Conservation (phyloP, 1,284 basidiomycete genomes). For the Ceratobasidium sp. region DNA sequence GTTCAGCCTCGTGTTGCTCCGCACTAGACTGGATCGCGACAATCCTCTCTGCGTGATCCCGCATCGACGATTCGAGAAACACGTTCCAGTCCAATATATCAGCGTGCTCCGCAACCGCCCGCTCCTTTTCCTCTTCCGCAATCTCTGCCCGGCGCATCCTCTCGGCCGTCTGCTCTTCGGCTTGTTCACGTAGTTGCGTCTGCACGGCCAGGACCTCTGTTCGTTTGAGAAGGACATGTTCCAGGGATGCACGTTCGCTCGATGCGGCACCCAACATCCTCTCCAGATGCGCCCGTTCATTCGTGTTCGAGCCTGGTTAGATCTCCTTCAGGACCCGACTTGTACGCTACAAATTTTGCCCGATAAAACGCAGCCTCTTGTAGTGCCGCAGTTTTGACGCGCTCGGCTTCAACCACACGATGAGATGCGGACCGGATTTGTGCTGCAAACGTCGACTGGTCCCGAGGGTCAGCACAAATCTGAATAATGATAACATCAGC, state of each 20-base stretch:
- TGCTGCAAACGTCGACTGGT: slow-evolving; percentile 75
- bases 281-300: slow-evolving; percentile 83
- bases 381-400: slow-evolving; percentile 80
- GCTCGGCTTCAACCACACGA: slow-evolving; percentile 83
- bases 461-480: background rate
- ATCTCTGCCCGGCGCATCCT: slow-evolving; percentile 84
- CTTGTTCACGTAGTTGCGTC: slow-evolving; percentile 80
- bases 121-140: slow-evolving; percentile 83
- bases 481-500: slow-evolving; percentile 37
- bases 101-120: slow-evolving; percentile 75
- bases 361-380: slow-evolving; percentile 98
- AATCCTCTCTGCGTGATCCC: slow-evolving; percentile 84
- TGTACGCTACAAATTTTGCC: slow-evolving; percentile 90
- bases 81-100: slow-evolving; percentile 78
- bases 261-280: slow-evolving; percentile 76
- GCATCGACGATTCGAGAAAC: slow-evolving; percentile 73
- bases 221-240: slow-evolving; percentile 79
- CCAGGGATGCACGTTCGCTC: slow-evolving; percentile 74
- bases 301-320: slow-evolving; percentile 82
- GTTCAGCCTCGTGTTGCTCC: slow-evolving; percentile 85
- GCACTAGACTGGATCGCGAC: slow-evolving; percentile 80
- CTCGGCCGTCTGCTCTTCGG: slow-evolving; percentile 85
- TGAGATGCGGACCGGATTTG: slow-evolving; percentile 84
- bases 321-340: slow-evolving; percentile 76
- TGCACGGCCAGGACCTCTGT: slow-evolving; percentile 80